Percentiles rank a stretch among this genome's conserved stretches.
phyloP scores from a whole-genome alignment of 306 rosid genomes.

The Ormosia emarginata region DNA sequence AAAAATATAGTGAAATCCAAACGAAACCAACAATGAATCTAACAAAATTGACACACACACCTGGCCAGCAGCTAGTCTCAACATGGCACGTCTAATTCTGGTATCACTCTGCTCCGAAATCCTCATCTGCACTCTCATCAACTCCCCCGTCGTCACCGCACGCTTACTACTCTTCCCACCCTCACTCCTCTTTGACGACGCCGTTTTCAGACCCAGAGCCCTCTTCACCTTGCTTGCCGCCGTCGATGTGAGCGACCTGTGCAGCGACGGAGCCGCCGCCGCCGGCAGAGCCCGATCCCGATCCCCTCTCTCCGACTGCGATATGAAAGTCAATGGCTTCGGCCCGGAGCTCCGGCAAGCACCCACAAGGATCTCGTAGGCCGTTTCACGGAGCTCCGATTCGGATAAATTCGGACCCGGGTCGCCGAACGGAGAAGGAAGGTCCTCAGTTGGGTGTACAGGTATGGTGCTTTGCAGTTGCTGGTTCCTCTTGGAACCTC shows the following conservation, averaged over 20 bases:
- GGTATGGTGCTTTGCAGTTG: constrained; percentile 52
- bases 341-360: constrained; percentile 82
- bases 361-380: constrained; percentile 80
- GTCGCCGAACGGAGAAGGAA: constrained; percentile 67
- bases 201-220: constrained; percentile 74
- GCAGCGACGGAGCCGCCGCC: constrained; percentile 47
- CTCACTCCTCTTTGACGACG: constrained; percentile 42
- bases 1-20: background rate
- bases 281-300: constrained; percentile 34
- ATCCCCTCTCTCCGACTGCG: constrained; percentile 69
- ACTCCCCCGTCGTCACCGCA: constrained; percentile 72
- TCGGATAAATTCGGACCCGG: constrained; percentile 36
- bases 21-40: too few species aligned
- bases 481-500: constrained; percentile 29
- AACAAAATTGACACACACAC: constrained; percentile 27
- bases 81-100: constrained; percentile 71
- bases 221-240: constrained; percentile 88
- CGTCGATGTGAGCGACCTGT: constrained; percentile 76
- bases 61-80: constrained; percentile 91
- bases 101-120: constrained; percentile 82
- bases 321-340: constrained; percentile 72
- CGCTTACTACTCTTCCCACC: constrained; percentile 35
- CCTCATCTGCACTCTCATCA: constrained; percentile 81
- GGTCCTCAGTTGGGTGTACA: constrained; percentile 44
- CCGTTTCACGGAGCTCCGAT: constrained; percentile 87